Evolutionary conservation across 768 basidiomycete species (phyloP).

Genomic region (Lactifluus pinguis): DNA sequence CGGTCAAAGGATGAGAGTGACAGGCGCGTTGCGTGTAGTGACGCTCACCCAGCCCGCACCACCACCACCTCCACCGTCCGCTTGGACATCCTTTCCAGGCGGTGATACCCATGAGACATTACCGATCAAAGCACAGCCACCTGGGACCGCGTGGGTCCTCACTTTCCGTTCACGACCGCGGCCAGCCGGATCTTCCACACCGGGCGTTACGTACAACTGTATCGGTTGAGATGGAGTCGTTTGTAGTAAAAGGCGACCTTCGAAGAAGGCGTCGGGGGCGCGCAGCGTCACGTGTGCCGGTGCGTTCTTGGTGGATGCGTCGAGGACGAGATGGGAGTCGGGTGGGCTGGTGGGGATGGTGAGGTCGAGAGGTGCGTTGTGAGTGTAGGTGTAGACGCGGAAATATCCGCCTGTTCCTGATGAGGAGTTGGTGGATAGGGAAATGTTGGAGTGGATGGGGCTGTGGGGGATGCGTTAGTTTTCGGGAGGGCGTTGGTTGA

Average conservation of each 20-base stretch:
- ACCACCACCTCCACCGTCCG: no score
- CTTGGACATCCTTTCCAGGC: no score
- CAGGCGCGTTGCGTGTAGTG: not conserved
- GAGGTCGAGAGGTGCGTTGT: not conserved
- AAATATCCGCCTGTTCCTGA: not conserved
- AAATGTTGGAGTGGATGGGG: not conserved
- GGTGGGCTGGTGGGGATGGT: not conserved
- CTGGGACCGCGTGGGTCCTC: not conserved
- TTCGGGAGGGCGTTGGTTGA: not conserved
- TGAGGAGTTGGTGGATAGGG: not conserved
- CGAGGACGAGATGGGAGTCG: not conserved
- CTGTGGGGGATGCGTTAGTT: not conserved
- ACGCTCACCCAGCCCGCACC: not conserved
- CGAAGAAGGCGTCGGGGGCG: slow-evolving; percentile 3
- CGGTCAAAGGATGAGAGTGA: not conserved
- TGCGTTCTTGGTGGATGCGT: not conserved
- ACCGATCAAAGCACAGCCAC: not conserved
- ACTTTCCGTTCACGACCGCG: not conserved
- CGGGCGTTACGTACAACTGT: not conserved
- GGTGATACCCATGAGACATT: slow-evolving; percentile 1
- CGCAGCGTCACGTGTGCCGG: not conserved
- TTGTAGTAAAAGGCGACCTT: not conserved
- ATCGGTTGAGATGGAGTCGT: not conserved
- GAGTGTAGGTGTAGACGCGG: not conserved
- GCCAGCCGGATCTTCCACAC: not conserved